Evolutionary conservation across 163 green algal species (phyloP).

Genomic region (Scenedesmus sp.): DNA sequence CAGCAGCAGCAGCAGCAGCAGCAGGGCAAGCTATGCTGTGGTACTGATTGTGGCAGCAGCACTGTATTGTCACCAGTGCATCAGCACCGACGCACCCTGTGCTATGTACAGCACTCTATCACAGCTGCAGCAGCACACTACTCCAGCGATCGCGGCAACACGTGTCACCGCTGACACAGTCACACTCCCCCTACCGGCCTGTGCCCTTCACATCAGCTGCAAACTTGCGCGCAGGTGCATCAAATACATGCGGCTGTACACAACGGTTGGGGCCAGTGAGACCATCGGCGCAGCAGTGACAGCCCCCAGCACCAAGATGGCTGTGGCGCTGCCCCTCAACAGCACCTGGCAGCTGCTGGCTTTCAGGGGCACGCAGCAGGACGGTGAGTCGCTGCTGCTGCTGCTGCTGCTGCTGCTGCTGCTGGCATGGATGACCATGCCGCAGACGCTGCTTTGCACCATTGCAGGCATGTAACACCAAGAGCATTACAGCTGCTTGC

Average conservation of each 20-base stretch:
- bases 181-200: too few species aligned
- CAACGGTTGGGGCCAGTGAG: neutral
- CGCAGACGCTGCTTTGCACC: neutral
- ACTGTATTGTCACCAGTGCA: too few species aligned
- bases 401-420: neutral
- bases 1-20: neutral
- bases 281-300: neutral
- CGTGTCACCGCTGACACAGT: neutral
- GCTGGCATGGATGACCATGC: neutral
- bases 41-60: too few species aligned
- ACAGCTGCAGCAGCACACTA: neutral
- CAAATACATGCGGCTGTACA: slow-evolving; percentile 5
- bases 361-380: neutral
- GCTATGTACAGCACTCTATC: neutral
- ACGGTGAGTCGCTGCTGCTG: neutral
- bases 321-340: neutral
- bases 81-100: neutral
- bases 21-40: neutral
- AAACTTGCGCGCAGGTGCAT: slow-evolving; percentile 31
- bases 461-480: neutral
- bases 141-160: neutral
- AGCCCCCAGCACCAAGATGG: slow-evolving; percentile 18
- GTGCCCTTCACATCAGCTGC: too few species aligned
- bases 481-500: too few species aligned
- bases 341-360: slow-evolving; percentile 8